Evolutionary conservation across 1,284 basidiomycete species (phyloP).

Genomic region (Trametes pubescens): DNA sequence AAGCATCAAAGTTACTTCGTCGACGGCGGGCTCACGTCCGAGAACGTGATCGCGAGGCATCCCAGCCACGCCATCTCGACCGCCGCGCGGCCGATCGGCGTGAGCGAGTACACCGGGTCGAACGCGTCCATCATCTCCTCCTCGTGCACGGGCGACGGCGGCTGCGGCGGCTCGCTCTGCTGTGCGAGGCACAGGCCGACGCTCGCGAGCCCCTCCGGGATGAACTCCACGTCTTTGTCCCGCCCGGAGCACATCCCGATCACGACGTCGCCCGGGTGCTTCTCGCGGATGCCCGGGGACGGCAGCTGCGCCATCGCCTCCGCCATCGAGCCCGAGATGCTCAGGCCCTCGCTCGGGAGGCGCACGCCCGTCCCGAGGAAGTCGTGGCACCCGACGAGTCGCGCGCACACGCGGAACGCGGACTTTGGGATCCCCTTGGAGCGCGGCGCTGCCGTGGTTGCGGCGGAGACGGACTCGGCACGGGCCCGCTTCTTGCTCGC

Average conservation of each 20-base stretch:
- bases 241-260: slow-evolving; percentile 71
- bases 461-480: slow-evolving; percentile 42
- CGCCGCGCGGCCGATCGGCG: slow-evolving; percentile 76
- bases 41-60: slow-evolving; percentile 78
- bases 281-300: slow-evolving; percentile 42
- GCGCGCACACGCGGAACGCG: slow-evolving; percentile 73
- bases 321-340: slow-evolving; percentile 66
- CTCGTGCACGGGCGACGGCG: slow-evolving; percentile 42
- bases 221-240: slow-evolving; percentile 72
- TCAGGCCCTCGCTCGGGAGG: slow-evolving; percentile 72
- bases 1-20: slow-evolving; percentile 21
- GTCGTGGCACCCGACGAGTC: slow-evolving; percentile 72
- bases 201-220: slow-evolving; percentile 71
- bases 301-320: slow-evolving; percentile 60
- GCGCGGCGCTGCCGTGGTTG: slow-evolving; percentile 42
- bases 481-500: slow-evolving; percentile 46
- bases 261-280: slow-evolving; percentile 48
- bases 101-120: slow-evolving; percentile 56
- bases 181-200: slow-evolving; percentile 63
- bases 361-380: slow-evolving; percentile 75
- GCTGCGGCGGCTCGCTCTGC: slow-evolving; percentile 37
- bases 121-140: slow-evolving; percentile 50
- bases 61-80: slow-evolving; percentile 87
- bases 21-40: slow-evolving; percentile 28
- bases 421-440: slow-evolving; percentile 57